phyloP scores from a whole-genome alignment of 768 basidiomycete species.

The Termitomyces sp. region DNA sequence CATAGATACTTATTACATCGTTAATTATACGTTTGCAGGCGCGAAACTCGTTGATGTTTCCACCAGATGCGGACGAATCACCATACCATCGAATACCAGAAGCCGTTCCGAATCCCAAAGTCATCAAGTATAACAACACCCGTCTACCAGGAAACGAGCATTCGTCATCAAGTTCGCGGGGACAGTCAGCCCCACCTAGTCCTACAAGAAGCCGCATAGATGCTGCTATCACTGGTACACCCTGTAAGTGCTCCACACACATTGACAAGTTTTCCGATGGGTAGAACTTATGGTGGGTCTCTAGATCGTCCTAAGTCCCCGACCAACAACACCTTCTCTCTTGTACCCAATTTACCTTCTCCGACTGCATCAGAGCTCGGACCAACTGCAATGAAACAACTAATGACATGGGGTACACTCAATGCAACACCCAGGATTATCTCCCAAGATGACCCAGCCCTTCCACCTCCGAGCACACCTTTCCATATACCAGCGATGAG shows the following conservation, averaged over 20 bases:
- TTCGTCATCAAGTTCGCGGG: slow-evolving; percentile 33
- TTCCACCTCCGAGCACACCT: slow-evolving; percentile 50
- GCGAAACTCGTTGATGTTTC: slow-evolving; percentile 93
- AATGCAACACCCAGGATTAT: slow-evolving; percentile 89
- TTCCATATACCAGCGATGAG: slow-evolving; percentile 80
- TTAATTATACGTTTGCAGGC: slow-evolving; percentile 44
- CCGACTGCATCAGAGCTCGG: slow-evolving; percentile 83
- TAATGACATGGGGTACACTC: slow-evolving; percentile 98
- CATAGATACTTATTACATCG: not conserved
- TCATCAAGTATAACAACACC: slow-evolving; percentile 79
- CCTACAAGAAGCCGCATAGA: slow-evolving; percentile 88
- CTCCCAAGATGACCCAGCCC: slow-evolving; percentile 52
- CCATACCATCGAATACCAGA: slow-evolving; percentile 58
- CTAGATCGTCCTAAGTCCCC: slow-evolving; percentile 66
- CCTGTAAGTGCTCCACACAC: slow-evolving; percentile 53
- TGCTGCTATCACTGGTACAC: slow-evolving; percentile 90
- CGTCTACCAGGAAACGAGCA: slow-evolving; percentile 74
- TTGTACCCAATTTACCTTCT: slow-evolving; percentile 84
- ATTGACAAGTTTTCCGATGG: not conserved
- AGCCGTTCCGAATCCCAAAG: slow-evolving; percentile 40
- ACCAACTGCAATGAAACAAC: slow-evolving; percentile 78
- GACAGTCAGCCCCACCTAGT: slow-evolving; percentile 68
- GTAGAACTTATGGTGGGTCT: slow-evolving; percentile 3
- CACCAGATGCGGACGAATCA: slow-evolving; percentile 85
- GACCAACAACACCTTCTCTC: slow-evolving; percentile 54